phyloP scores from a whole-genome alignment of 208 protist genomes.

The Borovskyia barvae region DNA sequence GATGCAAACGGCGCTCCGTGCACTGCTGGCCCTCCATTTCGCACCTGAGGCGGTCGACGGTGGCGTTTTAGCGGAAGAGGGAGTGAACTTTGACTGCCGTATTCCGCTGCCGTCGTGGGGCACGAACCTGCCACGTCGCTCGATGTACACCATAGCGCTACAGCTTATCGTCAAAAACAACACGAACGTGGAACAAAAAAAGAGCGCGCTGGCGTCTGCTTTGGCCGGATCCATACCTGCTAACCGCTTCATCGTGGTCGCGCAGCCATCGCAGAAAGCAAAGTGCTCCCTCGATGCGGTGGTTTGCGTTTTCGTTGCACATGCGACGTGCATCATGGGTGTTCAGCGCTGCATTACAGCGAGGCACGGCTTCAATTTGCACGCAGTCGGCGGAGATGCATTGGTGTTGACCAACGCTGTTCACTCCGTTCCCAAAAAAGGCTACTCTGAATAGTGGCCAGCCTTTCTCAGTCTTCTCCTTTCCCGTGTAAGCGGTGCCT shows the following conservation, averaged over 20 bases:
- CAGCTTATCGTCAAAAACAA: conserved; percentile 85
- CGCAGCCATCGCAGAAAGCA: conserved; percentile 20
- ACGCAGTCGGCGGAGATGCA: conserved; percentile 51
- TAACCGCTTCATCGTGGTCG: conserved; percentile 78
- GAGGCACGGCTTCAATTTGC: conserved; percentile 65
- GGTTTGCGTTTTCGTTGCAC: conserved; percentile 57
- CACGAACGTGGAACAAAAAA: conserved; percentile 70
- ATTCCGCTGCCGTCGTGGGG: conserved; percentile 19
- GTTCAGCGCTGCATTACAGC: conserved; percentile 50
- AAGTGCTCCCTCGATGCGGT: conserved; percentile 28
- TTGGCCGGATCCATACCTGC: conserved; percentile 56
- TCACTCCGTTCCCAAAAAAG: not conserved
- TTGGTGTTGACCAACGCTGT: conserved; percentile 55
- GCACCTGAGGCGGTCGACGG: conserved; percentile 9
- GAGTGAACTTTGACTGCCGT: conserved; percentile 16
- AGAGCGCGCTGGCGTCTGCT: conserved; percentile 35
- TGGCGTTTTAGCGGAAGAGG: conserved; percentile 6
- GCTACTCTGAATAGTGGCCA: no score
- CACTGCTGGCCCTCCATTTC: conserved; percentile 57
- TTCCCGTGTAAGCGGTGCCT: no score
- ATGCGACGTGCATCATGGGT: conserved; percentile 79
- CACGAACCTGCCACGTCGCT: conserved; percentile 4
- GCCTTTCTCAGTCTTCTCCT: no score
- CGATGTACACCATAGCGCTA: conserved; percentile 50
- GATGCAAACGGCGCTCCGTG: conserved; percentile 58